A percentile compares a stretch with the other conserved stretches of the same genome.
Evolutionary conservation across 352 stramenopile genomes (phyloP).

Genomic region (Elongisporangium prolatum): DNA sequence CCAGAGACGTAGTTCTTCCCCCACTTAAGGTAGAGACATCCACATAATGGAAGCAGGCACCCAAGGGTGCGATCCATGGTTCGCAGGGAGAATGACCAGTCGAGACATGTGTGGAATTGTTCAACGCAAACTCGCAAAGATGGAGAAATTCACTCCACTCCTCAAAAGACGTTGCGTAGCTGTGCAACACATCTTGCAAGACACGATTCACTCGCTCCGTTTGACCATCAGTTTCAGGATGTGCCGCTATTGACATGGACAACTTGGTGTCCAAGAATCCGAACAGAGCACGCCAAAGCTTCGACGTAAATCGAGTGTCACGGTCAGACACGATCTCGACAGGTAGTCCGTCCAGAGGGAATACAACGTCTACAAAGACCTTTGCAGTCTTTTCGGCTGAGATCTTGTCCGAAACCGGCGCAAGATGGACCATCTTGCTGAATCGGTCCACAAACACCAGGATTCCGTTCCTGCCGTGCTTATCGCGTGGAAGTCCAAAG

Average conservation of each 20-base stretch:
- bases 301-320: slow-evolving; percentile 11
- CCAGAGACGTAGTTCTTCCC: too few relatives aligned
- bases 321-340: slow-evolving; percentile 13
- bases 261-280: slow-evolving; percentile 7
- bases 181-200: slow-evolving; percentile 6
- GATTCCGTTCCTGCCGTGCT: too few relatives aligned
- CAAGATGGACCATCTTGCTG: slow-evolving; percentile 24
- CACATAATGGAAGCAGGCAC: slow-evolving; percentile 6
- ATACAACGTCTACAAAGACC: slow-evolving; percentile 14
- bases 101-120: slow-evolving; percentile 16
- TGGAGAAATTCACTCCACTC: slow-evolving; percentile 15
- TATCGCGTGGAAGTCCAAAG: slow-evolving; percentile 13
- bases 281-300: slow-evolving; percentile 13
- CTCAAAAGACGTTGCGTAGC: slow-evolving; percentile 13
- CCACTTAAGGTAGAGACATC: not conserved
- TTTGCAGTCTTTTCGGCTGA: slow-evolving; percentile 6
- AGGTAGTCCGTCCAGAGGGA: slow-evolving; percentile 11
- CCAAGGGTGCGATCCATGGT: slow-evolving; percentile 5
- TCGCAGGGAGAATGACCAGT: slow-evolving; percentile 16
- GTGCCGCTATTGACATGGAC: slow-evolving; percentile 14
- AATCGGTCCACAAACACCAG: slow-evolving; percentile 11
- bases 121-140: slow-evolving; percentile 19
- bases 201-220: slow-evolving; percentile 20
- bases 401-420: not conserved
- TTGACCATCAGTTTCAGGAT: slow-evolving; percentile 19